Evolutionary conservation across 1,284 basidiomycete genomes (phyloP), one percentile per base, ranked within the genome.

Genomic region (Pyrrhoderma lamaoense): DNA sequence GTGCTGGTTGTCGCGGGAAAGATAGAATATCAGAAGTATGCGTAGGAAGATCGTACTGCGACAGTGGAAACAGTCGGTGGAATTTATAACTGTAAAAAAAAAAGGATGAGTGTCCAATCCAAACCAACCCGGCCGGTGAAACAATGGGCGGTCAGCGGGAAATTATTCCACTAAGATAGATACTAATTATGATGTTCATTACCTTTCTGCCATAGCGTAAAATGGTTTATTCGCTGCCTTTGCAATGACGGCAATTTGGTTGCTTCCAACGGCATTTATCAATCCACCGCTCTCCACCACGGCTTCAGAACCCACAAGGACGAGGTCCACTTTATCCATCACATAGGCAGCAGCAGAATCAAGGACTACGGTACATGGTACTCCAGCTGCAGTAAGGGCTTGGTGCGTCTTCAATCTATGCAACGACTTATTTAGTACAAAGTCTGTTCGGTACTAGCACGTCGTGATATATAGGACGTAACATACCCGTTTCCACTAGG

Each of bases 311-410:
- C 95, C 95, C 21, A 98, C 92, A 38, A 99, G 79, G 43, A 95
- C 90, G 62, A 97, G 85, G 67, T 99, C 93, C 14, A 71, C 71
- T 54, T 90, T 87, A 59, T 95, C 90, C 87, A 99, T 97, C 57
- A 93, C 83, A 70, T 97, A 99, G 18, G 92, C 93, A 3, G 98
- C 93, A 1, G 95, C 94, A 8, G 92, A 92, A 69, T 99, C 96
- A 51, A 99, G 78, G 8, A 99, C 85, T 51, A 99, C 86, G 1
- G 91, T 93, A 67, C 91, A 94, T 3, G 94, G 93, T 56, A 99
- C 91, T 2, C 93, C 93, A 14, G 84, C 86, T 25, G 83, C 81
- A 8, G 82, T 86, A 43, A 96, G 75, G 50, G 81, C 76, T 60
- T 92, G 81, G 61, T 90, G 85, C n/a, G 93, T 95, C 65, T 86